Conservation (phyloP, 768 basidiomycete genomes). For the Suillus fuscotomentosus region DNA sequence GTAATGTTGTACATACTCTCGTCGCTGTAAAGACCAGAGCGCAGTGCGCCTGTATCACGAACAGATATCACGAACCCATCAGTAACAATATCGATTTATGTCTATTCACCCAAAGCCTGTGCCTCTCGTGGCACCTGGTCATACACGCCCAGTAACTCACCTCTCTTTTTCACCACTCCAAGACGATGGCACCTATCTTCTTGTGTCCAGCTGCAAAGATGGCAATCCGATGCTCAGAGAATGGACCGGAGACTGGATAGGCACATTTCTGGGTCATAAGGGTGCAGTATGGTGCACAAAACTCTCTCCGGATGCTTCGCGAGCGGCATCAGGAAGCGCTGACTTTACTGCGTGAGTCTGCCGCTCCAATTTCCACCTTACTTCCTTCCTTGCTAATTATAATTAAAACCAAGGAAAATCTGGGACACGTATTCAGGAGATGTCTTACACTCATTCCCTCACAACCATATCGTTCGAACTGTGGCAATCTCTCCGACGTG, state of each 20-base stretch:
- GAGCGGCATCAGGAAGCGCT: slow-evolving; percentile 90
- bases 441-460: slow-evolving; percentile 92
- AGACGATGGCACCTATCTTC: slow-evolving; percentile 81
- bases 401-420: slow-evolving; percentile 63
- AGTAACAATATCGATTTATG: slow-evolving; percentile 52
- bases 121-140: slow-evolving; percentile 82
- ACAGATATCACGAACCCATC: slow-evolving; percentile 5
- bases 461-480: slow-evolving; percentile 97
- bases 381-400: slow-evolving; percentile 8
- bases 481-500: slow-evolving; percentile 79
- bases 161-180: slow-evolving; percentile 88
- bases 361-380: neutral
- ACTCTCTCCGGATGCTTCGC: slow-evolving; percentile 79
- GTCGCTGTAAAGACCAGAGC: slow-evolving; percentile 33
- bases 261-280: slow-evolving; percentile 85
- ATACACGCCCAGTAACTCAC: slow-evolving; percentile 88
- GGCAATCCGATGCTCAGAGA: slow-evolving; percentile 96
- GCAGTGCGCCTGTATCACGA: slow-evolving; percentile 44
- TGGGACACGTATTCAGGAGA: slow-evolving; percentile 94
- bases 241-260: slow-evolving; percentile 99
- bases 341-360: slow-evolving; percentile 92
- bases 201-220: slow-evolving; percentile 98
- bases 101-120: slow-evolving; percentile 63
- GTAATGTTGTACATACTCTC: neutral
- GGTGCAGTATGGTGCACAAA: slow-evolving; percentile 98